Conservation (phyloP, 108 stramenopile genomes). For the Cylindrotheca fusiformis region DNA sequence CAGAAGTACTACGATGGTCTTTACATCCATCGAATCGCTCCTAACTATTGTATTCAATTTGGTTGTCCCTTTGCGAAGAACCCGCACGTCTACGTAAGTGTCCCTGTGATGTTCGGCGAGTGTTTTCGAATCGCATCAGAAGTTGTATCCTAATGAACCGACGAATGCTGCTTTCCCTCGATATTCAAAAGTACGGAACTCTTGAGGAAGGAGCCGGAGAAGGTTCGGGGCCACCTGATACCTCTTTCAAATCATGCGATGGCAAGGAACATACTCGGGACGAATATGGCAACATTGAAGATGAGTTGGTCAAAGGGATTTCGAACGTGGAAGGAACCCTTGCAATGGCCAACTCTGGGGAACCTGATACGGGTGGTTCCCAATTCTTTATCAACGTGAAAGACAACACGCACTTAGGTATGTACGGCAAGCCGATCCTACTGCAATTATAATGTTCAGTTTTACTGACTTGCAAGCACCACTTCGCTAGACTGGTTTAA, state of each 20-base stretch:
- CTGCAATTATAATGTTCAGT: too few relatives aligned
- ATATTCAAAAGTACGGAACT: conserved; percentile 26
- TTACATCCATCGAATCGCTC: conserved; percentile 75
- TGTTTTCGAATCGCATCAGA: not conserved
- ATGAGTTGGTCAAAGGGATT: conserved; percentile 34
- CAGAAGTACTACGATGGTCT: conserved; percentile 72
- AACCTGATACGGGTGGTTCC: conserved; percentile 50
- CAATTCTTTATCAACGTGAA: conserved; percentile 60
- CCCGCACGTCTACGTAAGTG: conserved; percentile 28
- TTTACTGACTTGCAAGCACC: too few relatives aligned
- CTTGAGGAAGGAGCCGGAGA: conserved; percentile 42
- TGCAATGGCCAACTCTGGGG: conserved; percentile 59
- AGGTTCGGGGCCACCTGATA: conserved; percentile 38
- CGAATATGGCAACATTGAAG: conserved; percentile 42
- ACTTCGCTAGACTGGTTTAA: conserved; percentile 59
- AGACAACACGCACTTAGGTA: conserved; percentile 51
- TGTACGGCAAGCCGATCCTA: too few relatives aligned
- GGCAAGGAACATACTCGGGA: conserved; percentile 40
- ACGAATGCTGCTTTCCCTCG: too few relatives aligned
- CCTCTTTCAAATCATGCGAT: conserved; percentile 33
- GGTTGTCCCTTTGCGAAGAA: conserved; percentile 48
- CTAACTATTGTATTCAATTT: conserved; percentile 66
- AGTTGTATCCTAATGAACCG: too few relatives aligned
- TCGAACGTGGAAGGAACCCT: conserved; percentile 49
- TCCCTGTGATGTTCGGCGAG: too few relatives aligned